Evolutionary conservation across 139 green algal species (phyloP).

Genomic region (Desmodesmus armatus): DNA sequence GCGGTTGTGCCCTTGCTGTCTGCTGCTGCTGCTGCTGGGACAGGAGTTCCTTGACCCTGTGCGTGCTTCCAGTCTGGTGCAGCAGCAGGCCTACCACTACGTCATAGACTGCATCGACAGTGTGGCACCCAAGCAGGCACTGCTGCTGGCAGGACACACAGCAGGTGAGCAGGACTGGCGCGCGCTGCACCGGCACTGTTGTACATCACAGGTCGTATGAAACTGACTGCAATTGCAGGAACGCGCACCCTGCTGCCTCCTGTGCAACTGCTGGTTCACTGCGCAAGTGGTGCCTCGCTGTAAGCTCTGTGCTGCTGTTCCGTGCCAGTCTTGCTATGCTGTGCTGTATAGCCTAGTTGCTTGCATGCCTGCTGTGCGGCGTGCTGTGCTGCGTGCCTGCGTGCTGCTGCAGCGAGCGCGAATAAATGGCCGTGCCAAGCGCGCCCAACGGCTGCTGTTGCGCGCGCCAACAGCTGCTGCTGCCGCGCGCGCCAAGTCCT

Average conservation of each 20-base stretch:
- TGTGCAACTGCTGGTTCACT: too few relatives aligned
- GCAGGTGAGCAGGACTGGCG: too few relatives aligned
- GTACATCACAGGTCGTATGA: background rate
- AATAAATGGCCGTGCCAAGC: background rate
- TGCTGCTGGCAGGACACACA: conserved; percentile 48
- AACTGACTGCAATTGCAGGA: too few relatives aligned
- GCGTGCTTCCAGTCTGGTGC: conserved; percentile 20
- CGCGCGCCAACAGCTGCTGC: background rate
- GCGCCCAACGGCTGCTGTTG: background rate
- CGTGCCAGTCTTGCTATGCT: too few relatives aligned
- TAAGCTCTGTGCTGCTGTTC: too few relatives aligned
- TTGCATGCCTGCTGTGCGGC: too few relatives aligned
- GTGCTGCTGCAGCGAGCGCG: too few relatives aligned
- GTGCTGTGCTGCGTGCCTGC: too few relatives aligned
- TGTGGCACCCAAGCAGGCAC: conserved; percentile 54
- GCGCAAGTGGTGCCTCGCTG: too few relatives aligned
- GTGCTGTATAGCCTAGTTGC: too few relatives aligned
- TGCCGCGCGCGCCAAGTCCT: too few relatives aligned
- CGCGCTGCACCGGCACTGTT: background rate
- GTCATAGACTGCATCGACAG: conserved; percentile 68
- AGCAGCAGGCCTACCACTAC: conserved; percentile 48
- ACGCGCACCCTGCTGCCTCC: too few relatives aligned
- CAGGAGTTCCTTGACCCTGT: conserved; percentile 42
- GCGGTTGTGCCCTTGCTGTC: background rate
- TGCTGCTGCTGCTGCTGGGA: background rate